These are phyloP conservation scores for Scutellaria galericulata DNA, from an alignment of 257 asterid genomes.

Conservation along the genomic window DNA sequence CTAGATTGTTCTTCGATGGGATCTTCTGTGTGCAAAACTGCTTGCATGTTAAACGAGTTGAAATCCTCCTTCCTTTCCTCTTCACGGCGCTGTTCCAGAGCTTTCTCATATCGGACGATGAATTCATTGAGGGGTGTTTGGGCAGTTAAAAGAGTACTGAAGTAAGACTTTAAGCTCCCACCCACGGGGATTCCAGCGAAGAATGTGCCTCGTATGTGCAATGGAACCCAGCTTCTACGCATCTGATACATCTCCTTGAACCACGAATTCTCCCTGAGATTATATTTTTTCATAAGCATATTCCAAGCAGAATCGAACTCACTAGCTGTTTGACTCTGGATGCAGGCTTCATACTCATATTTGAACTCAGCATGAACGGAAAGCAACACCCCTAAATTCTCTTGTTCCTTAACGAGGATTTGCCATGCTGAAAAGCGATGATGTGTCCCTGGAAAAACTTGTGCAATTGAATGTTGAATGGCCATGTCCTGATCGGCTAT, in stretches of 20 bases:
- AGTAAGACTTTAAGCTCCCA: slow-evolving; percentile 77
- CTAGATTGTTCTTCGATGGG: slow-evolving; percentile 95
- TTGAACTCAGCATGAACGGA: slow-evolving; percentile 80
- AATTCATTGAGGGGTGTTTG: slow-evolving; percentile 80
- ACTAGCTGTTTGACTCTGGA: slow-evolving; percentile 73
- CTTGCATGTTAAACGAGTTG: slow-evolving; percentile 75
- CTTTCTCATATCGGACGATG: slow-evolving; percentile 68
- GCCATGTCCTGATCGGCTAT: slow-evolving; percentile 85
- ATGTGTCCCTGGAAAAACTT: slow-evolving; percentile 80
- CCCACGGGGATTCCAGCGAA: slow-evolving; percentile 89
- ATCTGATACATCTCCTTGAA: slow-evolving; percentile 82
- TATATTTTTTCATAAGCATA: slow-evolving; percentile 68
- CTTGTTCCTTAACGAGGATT: slow-evolving; percentile 69
- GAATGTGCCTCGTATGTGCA: slow-evolving; percentile 75
- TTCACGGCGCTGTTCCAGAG: slow-evolving; percentile 75
- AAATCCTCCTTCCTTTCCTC: slow-evolving; percentile 88
- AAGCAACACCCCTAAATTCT: slow-evolving; percentile 63
- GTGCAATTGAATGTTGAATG: slow-evolving; percentile 69
- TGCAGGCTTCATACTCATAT: slow-evolving; percentile 81
- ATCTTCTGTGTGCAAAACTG: slow-evolving; percentile 83
- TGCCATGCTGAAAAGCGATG: slow-evolving; percentile 89
- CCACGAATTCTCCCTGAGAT: slow-evolving; percentile 70
- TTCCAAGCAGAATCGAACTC: slow-evolving; percentile 92
- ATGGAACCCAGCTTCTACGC: slow-evolving; percentile 91
- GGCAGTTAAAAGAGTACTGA: slow-evolving; percentile 60